These are phyloP conservation scores for Brasilioporus rufonigricans DNA, from an alignment of 768 basidiomycete species.

Conservation along the genomic window DNA sequence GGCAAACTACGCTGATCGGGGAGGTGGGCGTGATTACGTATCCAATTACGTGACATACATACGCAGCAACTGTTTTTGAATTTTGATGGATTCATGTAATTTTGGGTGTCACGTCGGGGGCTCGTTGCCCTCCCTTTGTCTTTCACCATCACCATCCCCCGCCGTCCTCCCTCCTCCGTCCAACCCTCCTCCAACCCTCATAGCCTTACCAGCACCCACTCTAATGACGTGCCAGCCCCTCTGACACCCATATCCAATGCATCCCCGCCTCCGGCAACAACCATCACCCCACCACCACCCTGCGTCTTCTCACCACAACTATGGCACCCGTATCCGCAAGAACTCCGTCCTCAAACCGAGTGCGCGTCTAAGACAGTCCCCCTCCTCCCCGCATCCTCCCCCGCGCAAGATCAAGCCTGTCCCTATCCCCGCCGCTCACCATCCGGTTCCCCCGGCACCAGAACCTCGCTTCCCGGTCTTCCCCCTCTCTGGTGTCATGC, in stretches of 20 bases:
- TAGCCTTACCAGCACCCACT: no score
- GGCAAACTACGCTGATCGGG: slow-evolving; percentile 15
- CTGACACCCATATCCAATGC: slow-evolving; percentile 20
- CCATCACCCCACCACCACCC: slow-evolving; percentile 8
- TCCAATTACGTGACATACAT: slow-evolving; percentile 29
- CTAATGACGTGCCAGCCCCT: slow-evolving; percentile 18
- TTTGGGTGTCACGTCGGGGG: slow-evolving; percentile 29
- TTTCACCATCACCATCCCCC: slow-evolving; percentile 28
- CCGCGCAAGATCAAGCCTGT: slow-evolving; percentile 34
- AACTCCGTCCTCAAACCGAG: slow-evolving; percentile 53
- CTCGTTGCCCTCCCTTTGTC: slow-evolving; percentile 28
- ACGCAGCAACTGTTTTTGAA: slow-evolving; percentile 33
- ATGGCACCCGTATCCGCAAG: slow-evolving; percentile 55
- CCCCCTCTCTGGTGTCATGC: slow-evolving; percentile 60
- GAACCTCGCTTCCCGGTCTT: slow-evolving; percentile 40
- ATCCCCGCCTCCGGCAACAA: background rate
- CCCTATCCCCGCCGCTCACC: slow-evolving; percentile 24
- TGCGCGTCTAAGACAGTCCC: slow-evolving; percentile 46
- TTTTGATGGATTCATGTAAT: slow-evolving; percentile 33
- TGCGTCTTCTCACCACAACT: slow-evolving; percentile 35
- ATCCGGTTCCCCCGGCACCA: slow-evolving; percentile 12
- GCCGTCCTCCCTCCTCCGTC: slow-evolving; percentile 8
- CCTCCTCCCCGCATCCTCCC: slow-evolving; percentile 36
- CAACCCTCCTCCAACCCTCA: slow-evolving; percentile 3
- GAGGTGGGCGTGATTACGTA: slow-evolving; percentile 22